Conservation (phyloP, 306 rosid genomes). For the Trifolium dubium region DNA sequence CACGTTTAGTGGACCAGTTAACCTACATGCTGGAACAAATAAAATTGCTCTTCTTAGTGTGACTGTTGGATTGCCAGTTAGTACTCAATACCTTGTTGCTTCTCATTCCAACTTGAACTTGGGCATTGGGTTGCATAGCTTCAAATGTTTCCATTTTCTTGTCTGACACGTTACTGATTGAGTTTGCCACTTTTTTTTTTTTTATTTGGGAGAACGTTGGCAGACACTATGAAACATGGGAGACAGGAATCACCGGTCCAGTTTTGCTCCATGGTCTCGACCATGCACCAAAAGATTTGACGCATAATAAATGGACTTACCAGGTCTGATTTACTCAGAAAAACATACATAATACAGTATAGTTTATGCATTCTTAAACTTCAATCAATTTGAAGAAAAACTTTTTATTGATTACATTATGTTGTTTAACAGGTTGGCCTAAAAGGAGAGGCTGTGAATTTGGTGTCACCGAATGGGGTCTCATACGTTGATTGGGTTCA, state of each 20-base stretch:
- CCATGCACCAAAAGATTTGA: conserved; percentile 67
- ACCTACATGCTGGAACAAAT: conserved; percentile 74
- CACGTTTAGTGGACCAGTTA: conserved; percentile 66
- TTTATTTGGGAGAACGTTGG: conserved; percentile 64
- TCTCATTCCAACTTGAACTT: conserved; percentile 33
- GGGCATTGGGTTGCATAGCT: not conserved
- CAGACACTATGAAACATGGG: conserved; percentile 78
- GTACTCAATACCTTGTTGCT: conserved; percentile 46
- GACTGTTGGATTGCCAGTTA: conserved; percentile 90
- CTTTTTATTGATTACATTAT: not conserved
- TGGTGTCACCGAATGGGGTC: conserved; percentile 58
- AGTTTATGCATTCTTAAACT: conserved; percentile 2
- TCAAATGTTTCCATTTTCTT: conserved; percentile 21
- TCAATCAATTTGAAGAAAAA: not conserved
- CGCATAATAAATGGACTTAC: conserved; percentile 83
- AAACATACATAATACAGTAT: not conserved
- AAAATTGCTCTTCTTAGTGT: conserved; percentile 85
- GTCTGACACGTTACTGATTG: not conserved
- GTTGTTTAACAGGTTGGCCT: conserved; percentile 72
- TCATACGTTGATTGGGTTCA: conserved; percentile 72
- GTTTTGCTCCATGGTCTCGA: conserved; percentile 78
- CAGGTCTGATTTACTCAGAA: conserved; percentile 54
- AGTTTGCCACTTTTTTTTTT: not conserved
- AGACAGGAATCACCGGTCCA: conserved; percentile 82
- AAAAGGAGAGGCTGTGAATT: conserved; percentile 77